Base-by-base conservation (phyloP, 2,329 filamentous ascomycete species). In the Xylariaceae sp. region DNA sequence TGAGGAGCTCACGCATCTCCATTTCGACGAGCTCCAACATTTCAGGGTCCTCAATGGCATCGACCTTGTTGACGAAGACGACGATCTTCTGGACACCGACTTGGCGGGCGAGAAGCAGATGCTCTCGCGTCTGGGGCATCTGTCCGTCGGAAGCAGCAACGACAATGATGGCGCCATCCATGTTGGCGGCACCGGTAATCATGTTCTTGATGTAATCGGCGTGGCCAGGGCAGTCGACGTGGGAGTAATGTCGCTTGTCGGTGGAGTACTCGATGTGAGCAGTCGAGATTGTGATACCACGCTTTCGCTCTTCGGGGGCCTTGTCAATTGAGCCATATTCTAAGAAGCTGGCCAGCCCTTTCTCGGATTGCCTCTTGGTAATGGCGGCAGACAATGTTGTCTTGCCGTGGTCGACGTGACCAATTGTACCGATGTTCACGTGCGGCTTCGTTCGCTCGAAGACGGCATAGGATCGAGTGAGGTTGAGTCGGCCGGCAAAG, bases 121-220 rank as follows among this genome's bases (percentile, higher is more conserved):
- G 94, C 80, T 99, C 94, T 76, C 94, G 85, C 63, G 94, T 99
- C 84, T 99, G 95, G 68, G 94, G 94, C 94, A 99, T 99, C 80
- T 99, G 95, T 72, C 94, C 94, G 72, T 99, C 94, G 36, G 91
- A 96, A 65, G 94, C 94, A 66, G 95, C 95, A 67, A 99, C 95
- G 64, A 99, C 94, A 68, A 99, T 96, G 72, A 99, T 92, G 68
- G 94, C 92, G 68, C 94, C 94, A 68, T 99, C 94, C 94, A 99
- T 99, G 81, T 91, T 95, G 68, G 95, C 92, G 60, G 94, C 92
- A 85, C 94, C 94, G 64, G 94, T 99, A 75, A 99, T 99, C 94
- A 99, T 99, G 87, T 99, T 99, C 85, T 99, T 99, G 81, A 99
- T 97, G 83, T 99, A 99, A 90, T 99, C 94, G 76, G 94, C 94